Evolutionary conservation across 176 grass and related monocot species (phyloP), one percentile per base, ranked within the genome.

Genomic region (Poa pratensis): DNA sequence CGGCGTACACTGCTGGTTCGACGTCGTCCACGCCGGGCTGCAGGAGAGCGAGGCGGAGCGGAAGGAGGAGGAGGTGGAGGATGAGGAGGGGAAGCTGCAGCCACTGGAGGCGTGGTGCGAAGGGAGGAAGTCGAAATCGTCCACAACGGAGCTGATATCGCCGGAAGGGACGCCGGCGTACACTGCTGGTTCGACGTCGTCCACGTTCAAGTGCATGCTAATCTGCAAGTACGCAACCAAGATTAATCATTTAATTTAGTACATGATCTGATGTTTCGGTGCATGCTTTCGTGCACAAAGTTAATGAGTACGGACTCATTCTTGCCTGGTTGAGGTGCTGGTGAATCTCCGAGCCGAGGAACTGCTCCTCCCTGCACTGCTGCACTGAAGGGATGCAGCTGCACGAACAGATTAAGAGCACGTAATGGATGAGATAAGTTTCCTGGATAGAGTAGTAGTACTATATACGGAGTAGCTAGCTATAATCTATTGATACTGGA

Each of bases 161-260:
- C 52, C 60, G 68, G 78, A 12, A 64, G 69, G 58, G 72, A 3
- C 15, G 23, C 59, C n/a, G 34, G 40, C 5, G 72, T 55, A 53
- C 3, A 4, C 20, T 4, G 10, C 62, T 34, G 42, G 8, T 26
- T 61, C 4, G 23, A 26, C 64, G 42, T 88, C 79, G 3, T 84
- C 92, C 80, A 80, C 83, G 77, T 66, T 69, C 83, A 83, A 72
- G 19, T 86, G 75, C 92, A 91, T 52, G 83, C 30, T 88, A 80
- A 86, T 90, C 92, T 94, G 83, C 74, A 65, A 0, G 15, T 39
- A 50, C 48, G 79, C 42, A 65, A 68, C 76, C 20, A 27, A 73
- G 50, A 20, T 50, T 35, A 28, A 62, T 13, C 40, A 61, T 12
- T 48, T 14, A 14, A 14, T 45, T 48, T 12, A 48, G 2, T 48